Evolutionary conservation across 116 monocot species (phyloP).

Genomic region (Cymodocea nodosa): DNA sequence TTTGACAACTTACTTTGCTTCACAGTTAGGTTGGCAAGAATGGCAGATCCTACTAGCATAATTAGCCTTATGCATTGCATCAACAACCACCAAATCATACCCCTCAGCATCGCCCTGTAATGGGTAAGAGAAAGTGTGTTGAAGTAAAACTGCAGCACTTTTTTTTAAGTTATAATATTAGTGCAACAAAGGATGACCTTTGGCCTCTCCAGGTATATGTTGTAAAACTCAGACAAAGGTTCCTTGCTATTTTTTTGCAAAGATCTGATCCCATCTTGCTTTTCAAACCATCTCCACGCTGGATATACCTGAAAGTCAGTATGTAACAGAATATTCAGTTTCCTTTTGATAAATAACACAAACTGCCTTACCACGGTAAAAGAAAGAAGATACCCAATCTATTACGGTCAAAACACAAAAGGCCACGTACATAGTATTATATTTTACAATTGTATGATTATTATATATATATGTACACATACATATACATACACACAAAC

Average conservation of each 20-base stretch:
- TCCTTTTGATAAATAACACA: no score
- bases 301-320: slow-evolving; percentile 73
- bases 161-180: background rate
- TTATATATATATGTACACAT: no score
- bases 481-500: no score
- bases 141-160: background rate
- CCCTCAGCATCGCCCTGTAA: slow-evolving; percentile 94
- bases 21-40: slow-evolving; percentile 95
- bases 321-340: background rate
- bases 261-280: slow-evolving; percentile 92
- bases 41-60: slow-evolving; percentile 99
- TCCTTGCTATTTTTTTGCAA: slow-evolving; percentile 89
- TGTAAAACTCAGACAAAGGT: slow-evolving; percentile 91
- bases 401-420: no score
- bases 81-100: slow-evolving; percentile 97
- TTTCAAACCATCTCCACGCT: slow-evolving; percentile 99
- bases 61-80: slow-evolving; percentile 99
- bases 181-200: slow-evolving; percentile 34
- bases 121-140: slow-evolving; percentile 1
- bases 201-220: slow-evolving; percentile 95
- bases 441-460: no score
- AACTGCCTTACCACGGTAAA: no score
- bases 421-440: no score
- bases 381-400: no score
- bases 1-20: slow-evolving; percentile 73